phyloP scores from a whole-genome alignment of 306 rosid genomes.

The Abrus precatorius region DNA sequence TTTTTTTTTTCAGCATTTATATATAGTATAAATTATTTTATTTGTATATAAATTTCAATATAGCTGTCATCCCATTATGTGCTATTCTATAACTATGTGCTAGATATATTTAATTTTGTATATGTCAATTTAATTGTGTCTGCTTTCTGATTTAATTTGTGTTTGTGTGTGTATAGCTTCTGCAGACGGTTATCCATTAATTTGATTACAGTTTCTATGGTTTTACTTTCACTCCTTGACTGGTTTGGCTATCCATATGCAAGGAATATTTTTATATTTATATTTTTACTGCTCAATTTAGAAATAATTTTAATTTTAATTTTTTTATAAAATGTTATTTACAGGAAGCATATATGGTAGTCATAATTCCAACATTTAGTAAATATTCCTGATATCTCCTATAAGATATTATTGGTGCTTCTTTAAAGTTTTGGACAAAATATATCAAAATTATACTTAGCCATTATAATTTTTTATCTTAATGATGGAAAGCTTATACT shows the following conservation, averaged over 20 bases:
- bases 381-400: constrained; percentile 27
- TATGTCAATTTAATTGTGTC: constrained; percentile 17
- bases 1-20: no score
- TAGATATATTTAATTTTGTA: constrained; percentile 11
- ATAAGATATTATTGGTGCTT: constrained; percentile 19
- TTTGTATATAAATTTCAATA: no score
- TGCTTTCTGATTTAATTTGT: constrained; percentile 19
- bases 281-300: neutral
- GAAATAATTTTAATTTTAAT: constrained; percentile 24
- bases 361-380: neutral
- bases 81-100: neutral
- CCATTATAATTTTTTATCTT: constrained; percentile 9
- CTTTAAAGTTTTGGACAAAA: constrained; percentile 8
- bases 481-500: constrained; percentile 14
- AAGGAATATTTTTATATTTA: neutral
- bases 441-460: constrained; percentile 15
- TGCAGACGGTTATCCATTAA: constrained; percentile 16
- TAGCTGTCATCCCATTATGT: no score
- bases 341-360: neutral
- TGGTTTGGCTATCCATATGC: constrained; percentile 6
- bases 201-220: constrained; percentile 19
- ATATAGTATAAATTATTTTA: no score
- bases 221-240: constrained; percentile 22
- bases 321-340: constrained; percentile 14
- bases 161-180: neutral